phyloP scores from a whole-genome alignment of 371 early-diverging fungal species.

The Choanephora cucurbitarum region DNA sequence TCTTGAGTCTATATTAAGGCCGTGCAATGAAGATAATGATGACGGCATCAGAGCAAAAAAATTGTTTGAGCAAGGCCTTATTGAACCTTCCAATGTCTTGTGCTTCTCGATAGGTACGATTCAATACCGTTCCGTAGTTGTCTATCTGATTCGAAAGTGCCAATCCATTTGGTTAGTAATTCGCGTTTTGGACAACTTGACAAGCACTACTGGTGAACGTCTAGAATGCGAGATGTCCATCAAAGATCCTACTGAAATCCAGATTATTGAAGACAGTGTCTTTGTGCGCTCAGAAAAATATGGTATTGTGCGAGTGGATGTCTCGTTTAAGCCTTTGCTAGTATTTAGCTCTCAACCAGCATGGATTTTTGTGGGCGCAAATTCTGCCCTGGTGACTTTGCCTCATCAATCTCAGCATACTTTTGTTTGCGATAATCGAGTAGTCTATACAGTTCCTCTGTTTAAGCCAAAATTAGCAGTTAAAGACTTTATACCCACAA shows the following conservation, averaged over 20 bases:
- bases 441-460: conserved; percentile 8
- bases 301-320: conserved; percentile 22
- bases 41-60: no score
- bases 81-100: no score
- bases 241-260: conserved; percentile 15
- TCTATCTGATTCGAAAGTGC: neutral
- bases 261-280: conserved; percentile 11
- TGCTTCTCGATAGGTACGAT: no score
- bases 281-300: conserved; percentile 16
- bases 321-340: conserved; percentile 1
- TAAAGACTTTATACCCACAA: neutral
- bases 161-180: conserved; percentile 13
- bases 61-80: no score
- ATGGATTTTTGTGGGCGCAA: conserved; percentile 1
- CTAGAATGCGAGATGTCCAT: conserved; percentile 11
- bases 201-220: no score
- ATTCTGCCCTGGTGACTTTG: conserved; percentile 1
- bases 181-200: neutral
- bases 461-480: conserved; percentile 4
- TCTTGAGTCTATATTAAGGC: neutral
- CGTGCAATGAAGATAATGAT: neutral
- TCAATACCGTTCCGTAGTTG: neutral
- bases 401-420: neutral
- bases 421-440: conserved; percentile 9
- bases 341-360: neutral